Base-by-base conservation (phyloP, 2,329 filamentous ascomycete genomes). In the Aspergillus puulaauensis region DNA sequence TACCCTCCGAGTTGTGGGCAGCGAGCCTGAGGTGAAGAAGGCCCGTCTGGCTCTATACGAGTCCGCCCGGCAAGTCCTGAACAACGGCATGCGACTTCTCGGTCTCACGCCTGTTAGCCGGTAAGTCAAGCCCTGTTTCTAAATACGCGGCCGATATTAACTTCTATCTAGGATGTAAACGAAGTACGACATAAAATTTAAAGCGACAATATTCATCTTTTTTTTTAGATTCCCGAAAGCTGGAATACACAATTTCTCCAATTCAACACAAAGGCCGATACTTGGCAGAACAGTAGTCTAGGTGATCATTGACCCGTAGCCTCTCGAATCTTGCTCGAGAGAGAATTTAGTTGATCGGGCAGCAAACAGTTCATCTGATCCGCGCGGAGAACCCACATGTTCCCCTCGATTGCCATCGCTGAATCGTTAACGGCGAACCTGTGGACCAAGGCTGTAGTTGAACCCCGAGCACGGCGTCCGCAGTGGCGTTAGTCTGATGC, bases 61-160 rank as follows among this genome's bases (percentile, higher is more conserved):
- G 57, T 79, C 79, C 7, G 85, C 85, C 8, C 80, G 85, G 65
- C 84, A 87, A 69, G 86, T 88, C 21, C 73, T 89, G 68, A 77
- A 80, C 70, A 89, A 88, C 72, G 86, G 86, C 33, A 88, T 89
- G 86, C 78, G 79, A 66, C 70, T 89, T 55, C 73, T 89, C 56
- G 86, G 86, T 35, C 73, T 89, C 64, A 83, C 79, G 75, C 90
- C 90, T 21, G 84, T 88, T 50, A 77, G 86, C 73, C 79, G 84
- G 76, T 79, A 68, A 59, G 70, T 70, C 41, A 15, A 19, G 19
- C 23, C 17, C 4, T 31, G 19, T 5, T 37, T 24, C 37, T 4
- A 11, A 3, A 11, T 35, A 23, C 15, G 15, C 8, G 8, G 27
- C 6, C 4, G 8, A n/a, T 49, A 52, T 61, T 68, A 49, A 67